Conservation (phyloP, 352 stramenopile genomes). For the Phytophthora sp. region DNA sequence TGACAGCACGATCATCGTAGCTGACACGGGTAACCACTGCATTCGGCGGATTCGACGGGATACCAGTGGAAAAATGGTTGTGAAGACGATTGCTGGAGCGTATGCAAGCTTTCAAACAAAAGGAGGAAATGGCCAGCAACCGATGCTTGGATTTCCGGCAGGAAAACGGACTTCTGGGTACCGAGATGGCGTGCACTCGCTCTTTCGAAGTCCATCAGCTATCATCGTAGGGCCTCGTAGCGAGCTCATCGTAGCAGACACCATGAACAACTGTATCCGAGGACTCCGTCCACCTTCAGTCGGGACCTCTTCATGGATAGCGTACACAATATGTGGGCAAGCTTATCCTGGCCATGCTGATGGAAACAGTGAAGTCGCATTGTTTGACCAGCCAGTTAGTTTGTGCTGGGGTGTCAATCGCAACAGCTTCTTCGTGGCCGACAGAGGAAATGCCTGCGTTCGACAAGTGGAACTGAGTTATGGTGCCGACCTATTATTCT, state of each 20-base stretch:
- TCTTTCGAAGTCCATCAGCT: conserved; percentile 51
- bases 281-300: conserved; percentile 24
- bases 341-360: conserved; percentile 31
- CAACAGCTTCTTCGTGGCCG: conserved; percentile 45
- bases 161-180: conserved; percentile 30
- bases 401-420: conserved; percentile 32
- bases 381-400: conserved; percentile 46
- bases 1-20: conserved; percentile 47
- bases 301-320: conserved; percentile 22
- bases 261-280: conserved; percentile 68
- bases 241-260: conserved; percentile 54
- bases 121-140: neutral
- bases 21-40: conserved; percentile 63
- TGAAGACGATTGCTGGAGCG: conserved; percentile 46
- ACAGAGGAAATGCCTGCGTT: conserved; percentile 51
- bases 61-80: conserved; percentile 32
- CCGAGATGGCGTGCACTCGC: conserved; percentile 33
- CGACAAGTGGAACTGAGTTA: conserved; percentile 44
- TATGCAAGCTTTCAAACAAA: conserved; percentile 6
- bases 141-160: neutral
- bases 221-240: conserved; percentile 34
- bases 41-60: conserved; percentile 46
- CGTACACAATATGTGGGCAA: conserved; percentile 39
- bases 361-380: conserved; percentile 35
- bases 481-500: conserved; percentile 21